These are phyloP conservation scores for Plantago lanceolata DNA, from an alignment of 305 asterid genomes.

Conservation along the genomic window DNA sequence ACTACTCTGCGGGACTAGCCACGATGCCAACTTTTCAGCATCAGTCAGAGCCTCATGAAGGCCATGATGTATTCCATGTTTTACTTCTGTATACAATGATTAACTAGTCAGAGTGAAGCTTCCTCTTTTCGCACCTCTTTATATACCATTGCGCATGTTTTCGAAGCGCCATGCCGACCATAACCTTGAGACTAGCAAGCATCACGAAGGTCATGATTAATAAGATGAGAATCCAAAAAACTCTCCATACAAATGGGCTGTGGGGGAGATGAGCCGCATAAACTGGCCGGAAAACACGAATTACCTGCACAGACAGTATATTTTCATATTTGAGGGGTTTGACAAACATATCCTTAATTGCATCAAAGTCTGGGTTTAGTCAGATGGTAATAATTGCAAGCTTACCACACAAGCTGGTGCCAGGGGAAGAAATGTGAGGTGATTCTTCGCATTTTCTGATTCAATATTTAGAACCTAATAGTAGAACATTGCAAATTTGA, in stretches of 20 bases:
- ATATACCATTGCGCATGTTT: slow-evolving; percentile 85
- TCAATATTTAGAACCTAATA: slow-evolving; percentile 67
- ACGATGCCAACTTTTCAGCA: neutral
- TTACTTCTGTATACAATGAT: neutral
- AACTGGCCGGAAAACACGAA: slow-evolving; percentile 81
- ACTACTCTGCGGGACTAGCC: neutral
- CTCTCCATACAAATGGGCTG: slow-evolving; percentile 69
- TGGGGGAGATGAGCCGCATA: slow-evolving; percentile 81
- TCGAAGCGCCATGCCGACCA: slow-evolving; percentile 81
- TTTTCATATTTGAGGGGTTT: slow-evolving; percentile 4
- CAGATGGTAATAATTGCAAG: slow-evolving; percentile 6
- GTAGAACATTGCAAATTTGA: slow-evolving; percentile 17
- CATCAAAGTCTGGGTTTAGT: neutral
- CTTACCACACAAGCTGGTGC: slow-evolving; percentile 99
- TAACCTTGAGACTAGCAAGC: slow-evolving; percentile 82
- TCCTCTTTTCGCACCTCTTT: slow-evolving; percentile 67
- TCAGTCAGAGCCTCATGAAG: neutral
- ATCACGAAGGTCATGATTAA: slow-evolving; percentile 67
- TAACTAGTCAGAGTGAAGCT: slow-evolving; percentile 68
- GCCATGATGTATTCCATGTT: neutral
- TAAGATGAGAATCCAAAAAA: slow-evolving; percentile 63
- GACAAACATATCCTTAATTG: neutral
- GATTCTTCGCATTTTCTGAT: slow-evolving; percentile 58
- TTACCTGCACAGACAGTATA: slow-evolving; percentile 43
- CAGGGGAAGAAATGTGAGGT: slow-evolving; percentile 80